A percentile compares a stretch with the other conserved stretches of the same genome.
These are phyloP conservation scores for Candida vaughaniae DNA, from an alignment of 805 yeast genomes.

Conservation along the genomic window DNA sequence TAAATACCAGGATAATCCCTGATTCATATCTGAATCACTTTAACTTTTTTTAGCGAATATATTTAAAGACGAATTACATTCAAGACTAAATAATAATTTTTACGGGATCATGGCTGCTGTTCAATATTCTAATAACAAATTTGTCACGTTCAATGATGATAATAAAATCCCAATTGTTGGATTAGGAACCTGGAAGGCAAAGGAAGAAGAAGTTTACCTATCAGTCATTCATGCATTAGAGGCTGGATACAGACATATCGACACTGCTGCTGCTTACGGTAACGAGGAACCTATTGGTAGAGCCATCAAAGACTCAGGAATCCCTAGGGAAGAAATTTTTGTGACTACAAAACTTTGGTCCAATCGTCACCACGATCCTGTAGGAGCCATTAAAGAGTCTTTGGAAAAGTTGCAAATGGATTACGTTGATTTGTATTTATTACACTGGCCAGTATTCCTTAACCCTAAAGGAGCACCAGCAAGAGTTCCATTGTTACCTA, in stretches of 20 bases:
- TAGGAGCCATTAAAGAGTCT: conserved; percentile 54
- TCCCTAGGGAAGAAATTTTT: conserved; percentile 64
- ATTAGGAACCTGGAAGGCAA: conserved; percentile 68
- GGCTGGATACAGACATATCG: conserved; percentile 72
- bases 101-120: conserved; percentile 8
- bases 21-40: too few relatives aligned
- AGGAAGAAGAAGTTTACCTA: conserved; percentile 50
- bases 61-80: too few relatives aligned
- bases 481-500: conserved; percentile 31
- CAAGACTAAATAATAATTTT: too few relatives aligned
- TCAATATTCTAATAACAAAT: not conserved
- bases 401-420: conserved; percentile 64
- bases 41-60: too few relatives aligned
- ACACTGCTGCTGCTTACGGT: conserved; percentile 67
- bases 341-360: conserved; percentile 72
- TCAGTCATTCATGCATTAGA: conserved; percentile 60
- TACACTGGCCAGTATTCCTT: conserved; percentile 73
- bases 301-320: conserved; percentile 53
- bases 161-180: conserved; percentile 61
- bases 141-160: conserved; percentile 55
- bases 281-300: conserved; percentile 67
- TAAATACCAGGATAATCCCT: too few relatives aligned
- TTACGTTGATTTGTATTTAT: conserved; percentile 73
- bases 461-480: conserved; percentile 37
- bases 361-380: conserved; percentile 52